Percentiles rank a stretch among this genome's conserved stretches.
These are phyloP conservation scores for Hymenoscyphus infarciens DNA, from an alignment of 2,329 filamentous ascomycete species.

Conservation along the genomic window DNA sequence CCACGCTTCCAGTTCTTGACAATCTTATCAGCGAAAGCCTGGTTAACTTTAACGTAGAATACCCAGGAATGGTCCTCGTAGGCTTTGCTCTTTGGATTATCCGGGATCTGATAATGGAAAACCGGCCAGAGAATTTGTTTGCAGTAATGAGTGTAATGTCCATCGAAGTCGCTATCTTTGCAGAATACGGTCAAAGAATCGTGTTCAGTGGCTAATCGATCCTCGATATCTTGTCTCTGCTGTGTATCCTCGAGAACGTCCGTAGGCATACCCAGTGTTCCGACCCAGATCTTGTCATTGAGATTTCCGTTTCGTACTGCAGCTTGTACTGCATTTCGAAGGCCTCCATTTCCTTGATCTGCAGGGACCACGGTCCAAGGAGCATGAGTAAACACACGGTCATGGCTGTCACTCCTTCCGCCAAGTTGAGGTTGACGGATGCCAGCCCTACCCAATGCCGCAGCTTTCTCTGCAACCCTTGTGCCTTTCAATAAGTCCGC, in stretches of 20 bases:
- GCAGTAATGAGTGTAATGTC: conserved; percentile 93
- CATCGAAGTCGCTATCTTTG: conserved; percentile 88
- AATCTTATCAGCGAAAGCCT: conserved; percentile 88
- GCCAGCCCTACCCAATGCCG: conserved; percentile 54
- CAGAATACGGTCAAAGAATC: conserved; percentile 82
- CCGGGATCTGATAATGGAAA: conserved; percentile 96
- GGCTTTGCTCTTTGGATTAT: conserved; percentile 96
- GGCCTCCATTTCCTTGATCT: conserved; percentile 87
- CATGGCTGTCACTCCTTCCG: conserved; percentile 59
- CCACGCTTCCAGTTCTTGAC: conserved; percentile 89
- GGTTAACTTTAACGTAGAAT: conserved; percentile 89
- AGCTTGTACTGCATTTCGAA: conserved; percentile 83
- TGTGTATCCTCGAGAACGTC: conserved; percentile 73
- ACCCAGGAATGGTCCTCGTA: conserved; percentile 97
- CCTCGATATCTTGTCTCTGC: conserved; percentile 78
- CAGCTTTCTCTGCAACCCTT: conserved; percentile 54
- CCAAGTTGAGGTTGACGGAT: conserved; percentile 52
- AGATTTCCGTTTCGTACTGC: conserved; percentile 66
- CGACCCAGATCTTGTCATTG: conserved; percentile 81
- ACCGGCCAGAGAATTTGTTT: conserved; percentile 98
- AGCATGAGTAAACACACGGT: conserved; percentile 69
- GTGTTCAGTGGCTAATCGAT: conserved; percentile 74
- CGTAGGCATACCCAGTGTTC: conserved; percentile 89
- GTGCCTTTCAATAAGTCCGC: conserved; percentile 70
- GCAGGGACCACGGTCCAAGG: conserved; percentile 81